Evolutionary conservation across 495 filamentous ascomycete genomes (phyloP), one percentile per base, ranked within the genome.

Genomic region (Mytilinidion resinicola): DNA sequence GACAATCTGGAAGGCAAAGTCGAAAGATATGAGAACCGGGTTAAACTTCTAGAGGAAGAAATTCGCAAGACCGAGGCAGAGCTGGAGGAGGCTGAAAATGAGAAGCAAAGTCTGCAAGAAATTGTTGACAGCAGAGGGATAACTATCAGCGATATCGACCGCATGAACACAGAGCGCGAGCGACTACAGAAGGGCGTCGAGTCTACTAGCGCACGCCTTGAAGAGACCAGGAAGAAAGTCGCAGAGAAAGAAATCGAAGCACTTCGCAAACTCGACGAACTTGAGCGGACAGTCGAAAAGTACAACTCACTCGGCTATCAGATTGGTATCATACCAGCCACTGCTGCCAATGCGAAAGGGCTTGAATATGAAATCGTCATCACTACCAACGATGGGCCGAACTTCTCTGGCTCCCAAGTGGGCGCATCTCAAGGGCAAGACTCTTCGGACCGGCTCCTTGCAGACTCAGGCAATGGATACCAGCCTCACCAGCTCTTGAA

Each of bases 241-340:
- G 80, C 85, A 59, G 89, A 95, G 60, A 90, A 89, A 59, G 93
- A 96, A 70, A 69, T 79, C 12, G 90, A 95, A 64, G 87, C 92
- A 0, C 87, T 84, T 66, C 78, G 77, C 47, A 89, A 87, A 61
- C 83, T 99, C 1, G 91, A 96, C 62, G 90, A 92, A 56, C 79
- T 97, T 12, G 92, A 97, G 69, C 82, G 87, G 41, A 78, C 86
- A 42, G 84, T 96, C 10, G 87, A 96, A 64, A 80, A 82, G 51
- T 97, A 95, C 80, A 97, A 97, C 74, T 89, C 87, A 4, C 77
- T 96, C 1, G 93, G 88, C 15, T 97, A 97, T 69, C 88, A 96
- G 60, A 91, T 90, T 53, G 92, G 88, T 56, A 77, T 97, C 59
- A 92, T 96, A 41, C 93, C 93, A 1, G 70, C 84, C 3, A 85